Percentiles rank a stretch among this genome's conserved stretches.
Evolutionary conservation across 345 rosid species (phyloP).

Genomic region (Citrus unshiu): DNA sequence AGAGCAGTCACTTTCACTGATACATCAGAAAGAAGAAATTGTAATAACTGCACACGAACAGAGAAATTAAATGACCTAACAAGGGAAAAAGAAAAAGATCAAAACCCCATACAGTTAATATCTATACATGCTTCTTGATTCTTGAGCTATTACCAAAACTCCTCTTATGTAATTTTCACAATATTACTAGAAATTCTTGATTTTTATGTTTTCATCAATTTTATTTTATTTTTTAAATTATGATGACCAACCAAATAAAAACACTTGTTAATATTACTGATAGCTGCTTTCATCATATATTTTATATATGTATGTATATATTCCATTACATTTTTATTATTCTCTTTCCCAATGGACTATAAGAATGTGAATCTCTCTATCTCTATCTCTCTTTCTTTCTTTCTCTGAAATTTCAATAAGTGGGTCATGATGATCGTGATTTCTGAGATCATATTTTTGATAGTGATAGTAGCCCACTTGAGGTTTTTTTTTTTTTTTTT

Average conservation of each 20-base stretch:
- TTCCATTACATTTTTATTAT: neutral
- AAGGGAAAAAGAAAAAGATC: neutral
- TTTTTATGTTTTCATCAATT: too few relatives aligned
- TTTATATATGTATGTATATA: too few relatives aligned
- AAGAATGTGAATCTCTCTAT: neutral
- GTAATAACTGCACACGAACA: neutral
- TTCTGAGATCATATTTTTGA: conserved; percentile 7
- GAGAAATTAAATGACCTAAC: neutral
- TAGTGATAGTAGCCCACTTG: conserved; percentile 12
- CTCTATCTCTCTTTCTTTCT: neutral
- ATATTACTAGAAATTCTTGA: too few relatives aligned
- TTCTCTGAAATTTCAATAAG: neutral
- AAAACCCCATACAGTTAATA: neutral
- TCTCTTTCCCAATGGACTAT: neutral
- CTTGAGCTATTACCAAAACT: neutral
- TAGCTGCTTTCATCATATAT: neutral
- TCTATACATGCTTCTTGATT: neutral
- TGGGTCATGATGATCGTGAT: conserved; percentile 13
- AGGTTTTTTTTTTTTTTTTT: neutral
- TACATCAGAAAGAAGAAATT: neutral
- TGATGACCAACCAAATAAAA: too few relatives aligned
- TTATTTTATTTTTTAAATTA: too few relatives aligned
- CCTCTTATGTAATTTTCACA: neutral
- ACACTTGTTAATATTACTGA: too few relatives aligned
- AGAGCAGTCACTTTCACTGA: neutral